Base-by-base conservation (phyloP, 1,139 yeast genomes). In the Pichia sp. region DNA sequence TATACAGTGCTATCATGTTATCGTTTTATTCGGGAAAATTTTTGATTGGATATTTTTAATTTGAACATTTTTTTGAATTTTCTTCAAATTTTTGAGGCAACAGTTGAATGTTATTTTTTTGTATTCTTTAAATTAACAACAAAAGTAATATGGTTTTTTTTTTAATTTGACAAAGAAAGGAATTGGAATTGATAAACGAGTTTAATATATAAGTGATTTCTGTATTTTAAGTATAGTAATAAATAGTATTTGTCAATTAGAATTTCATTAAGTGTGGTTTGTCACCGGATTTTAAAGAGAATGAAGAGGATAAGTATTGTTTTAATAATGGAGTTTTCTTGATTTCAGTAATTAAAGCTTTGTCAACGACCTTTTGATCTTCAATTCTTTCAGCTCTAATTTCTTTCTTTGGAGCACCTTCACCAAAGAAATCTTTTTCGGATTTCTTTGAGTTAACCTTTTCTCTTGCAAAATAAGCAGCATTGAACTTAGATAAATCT, bases 201-300 rank as follows among this genome's bases (percentile, higher is more conserved):
- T 15, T 20, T 26, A 18, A 34, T 30, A 39, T 26, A 20, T 11
- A 15, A 13, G 18, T 8, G 20, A 20, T 34, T 6, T 35, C 20
- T 42, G 16, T 42, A 34, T 20, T 29, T 27, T 25, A 15, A n/a
- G 22, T 18, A 20, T 37, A n/a, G n/a, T n/a, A 5, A 13, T 37
- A 26, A 24, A 18, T 32, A 16, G 11, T 18, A 32, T 16, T 32
- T 32, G 23, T 18, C 15, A 52, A 35, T 85, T 88, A 92, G 76
- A 92, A 92, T 81, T 87, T 88, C 85, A 92, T 89, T 74, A 87
- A 85, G 78, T 92, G 98, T 70, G 98, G 98, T 77, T 79, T 88
- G 82, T 92, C 98, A 76, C 98, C 97, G 78, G 80, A 82, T 86
- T 88, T 90, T 76, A 92, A 85, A 65, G 96, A 85, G 90, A 92